Base-by-base conservation (phyloP, 1,139 yeast species). In the Eremothecium sinecaudum region DNA sequence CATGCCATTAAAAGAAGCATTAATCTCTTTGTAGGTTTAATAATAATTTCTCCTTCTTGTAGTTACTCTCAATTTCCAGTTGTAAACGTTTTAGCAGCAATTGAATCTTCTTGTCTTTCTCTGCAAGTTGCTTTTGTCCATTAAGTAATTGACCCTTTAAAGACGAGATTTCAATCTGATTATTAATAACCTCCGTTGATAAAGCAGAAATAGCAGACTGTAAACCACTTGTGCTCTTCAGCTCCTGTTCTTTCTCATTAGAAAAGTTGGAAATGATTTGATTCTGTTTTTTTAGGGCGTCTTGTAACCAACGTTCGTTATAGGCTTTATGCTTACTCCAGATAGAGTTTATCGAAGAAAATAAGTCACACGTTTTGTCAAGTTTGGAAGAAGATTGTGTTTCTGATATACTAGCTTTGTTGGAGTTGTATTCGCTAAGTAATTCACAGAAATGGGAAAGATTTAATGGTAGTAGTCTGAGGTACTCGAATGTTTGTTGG, bases 151-250 rank as follows among this genome's bases (percentile, higher is more conserved):
- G 35, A 7, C 48, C 46, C 8, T 28, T 24, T 6, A 43, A 36
- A 3, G 48, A 41, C 14, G 46, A 37, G 5, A 44, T 34, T 27
- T 32, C 33, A 18, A 43, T 16, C 22, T 43, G 38, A 16, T 38
- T 39, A 7, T 28, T 25, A 29, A 43, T 35, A 5, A 43, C 34
- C 18, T 40, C 41, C 12, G 31, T 22, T 8, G 44, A 35, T 11
- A 45, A 32, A 7, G 34, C 29, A 8, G 31, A 24, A 10, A 45
- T 39, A 10, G 21, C 21, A 19, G 21, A 19, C 10, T 19, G 21
- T 7, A 19, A 10, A 7, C 10, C 21, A 10, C 10, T 23, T 7
- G 8, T 23, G 8, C 11, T 8, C 9, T 23, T 8, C 11, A 7
- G 7, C 11, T 23, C 14, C 7, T 23, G 9, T 9, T 9, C 7